phyloP scores from a whole-genome alignment of 148 eudicot genomes.

The Pharnaceum exiguum region DNA sequence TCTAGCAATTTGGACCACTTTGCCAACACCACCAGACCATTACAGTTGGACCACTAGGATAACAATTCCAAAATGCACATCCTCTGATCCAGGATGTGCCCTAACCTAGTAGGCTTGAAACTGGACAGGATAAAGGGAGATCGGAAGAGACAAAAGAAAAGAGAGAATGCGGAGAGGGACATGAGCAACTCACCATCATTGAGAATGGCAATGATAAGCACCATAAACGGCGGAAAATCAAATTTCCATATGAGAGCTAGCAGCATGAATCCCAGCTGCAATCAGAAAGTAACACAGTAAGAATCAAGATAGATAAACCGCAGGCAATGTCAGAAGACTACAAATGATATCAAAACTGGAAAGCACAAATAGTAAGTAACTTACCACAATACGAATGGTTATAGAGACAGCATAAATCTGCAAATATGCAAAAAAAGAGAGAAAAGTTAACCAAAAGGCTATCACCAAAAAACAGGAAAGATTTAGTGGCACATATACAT shows the following conservation, averaged over 20 bases:
- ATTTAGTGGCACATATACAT: too few relatives aligned
- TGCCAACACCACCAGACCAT: too few relatives aligned
- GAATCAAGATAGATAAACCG: neutral
- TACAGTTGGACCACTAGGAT: too few relatives aligned
- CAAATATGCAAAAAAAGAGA: conserved; percentile 6
- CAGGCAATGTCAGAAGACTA: neutral
- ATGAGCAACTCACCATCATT: conserved; percentile 61
- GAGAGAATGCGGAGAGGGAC: neutral
- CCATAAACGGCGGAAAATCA: conserved; percentile 98
- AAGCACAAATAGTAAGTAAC: conserved; percentile 17
- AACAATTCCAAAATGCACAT: too few relatives aligned
- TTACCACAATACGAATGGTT: conserved; percentile 98
- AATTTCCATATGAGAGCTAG: conserved; percentile 92
- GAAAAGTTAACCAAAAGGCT: neutral
- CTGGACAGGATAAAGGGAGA: neutral
- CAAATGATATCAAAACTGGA: neutral
- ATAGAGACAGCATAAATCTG: conserved; percentile 99
- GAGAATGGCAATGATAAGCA: conserved; percentile 95
- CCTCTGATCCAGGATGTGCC: too few relatives aligned
- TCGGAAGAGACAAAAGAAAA: neutral
- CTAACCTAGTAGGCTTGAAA: too few relatives aligned
- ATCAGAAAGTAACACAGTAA: neutral
- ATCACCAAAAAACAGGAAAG: neutral
- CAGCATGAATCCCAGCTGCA: conserved; percentile 96
- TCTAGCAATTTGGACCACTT: too few relatives aligned